These are phyloP conservation scores for Brettanomyces nanus DNA, from an alignment of 805 yeast species.

Conservation along the genomic window DNA sequence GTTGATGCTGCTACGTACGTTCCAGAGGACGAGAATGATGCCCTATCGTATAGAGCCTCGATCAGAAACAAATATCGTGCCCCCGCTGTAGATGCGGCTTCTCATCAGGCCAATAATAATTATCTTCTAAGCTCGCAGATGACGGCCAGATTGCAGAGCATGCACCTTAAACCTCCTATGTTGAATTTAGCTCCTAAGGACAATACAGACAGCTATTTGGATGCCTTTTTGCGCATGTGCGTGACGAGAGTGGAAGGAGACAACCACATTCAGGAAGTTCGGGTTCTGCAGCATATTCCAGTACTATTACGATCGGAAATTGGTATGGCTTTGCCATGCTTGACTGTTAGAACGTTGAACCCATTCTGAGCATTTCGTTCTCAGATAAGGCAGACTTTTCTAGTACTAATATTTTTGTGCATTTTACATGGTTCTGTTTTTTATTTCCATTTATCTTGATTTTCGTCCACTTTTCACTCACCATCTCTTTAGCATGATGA, in stretches of 20 bases:
- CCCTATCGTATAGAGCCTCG: slow-evolving; percentile 67
- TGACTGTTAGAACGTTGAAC: slow-evolving; percentile 84
- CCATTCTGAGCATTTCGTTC: slow-evolving; percentile 44
- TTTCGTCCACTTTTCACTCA: too few species aligned
- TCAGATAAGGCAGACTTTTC: too few species aligned
- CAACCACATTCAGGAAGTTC: slow-evolving; percentile 68
- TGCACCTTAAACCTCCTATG: slow-evolving; percentile 31
- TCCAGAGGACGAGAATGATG: slow-evolving; percentile 83
- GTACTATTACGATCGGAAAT: slow-evolving; percentile 82
- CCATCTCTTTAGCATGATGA: background rate
- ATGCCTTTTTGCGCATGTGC: slow-evolving; percentile 51
- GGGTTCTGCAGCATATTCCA: slow-evolving; percentile 72
- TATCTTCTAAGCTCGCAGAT: slow-evolving; percentile 34
- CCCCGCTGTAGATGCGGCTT: slow-evolving; percentile 67
- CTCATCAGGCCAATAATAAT: slow-evolving; percentile 28
- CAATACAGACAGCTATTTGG: slow-evolving; percentile 29
- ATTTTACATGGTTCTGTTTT: too few species aligned
- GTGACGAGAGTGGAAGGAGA: slow-evolving; percentile 55
- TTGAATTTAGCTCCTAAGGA: slow-evolving; percentile 6
- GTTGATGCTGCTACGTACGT: slow-evolving; percentile 84
- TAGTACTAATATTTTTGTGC: too few species aligned
- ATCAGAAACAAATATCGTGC: slow-evolving; percentile 73
- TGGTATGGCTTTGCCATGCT: slow-evolving; percentile 93
- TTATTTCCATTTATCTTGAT: too few species aligned
- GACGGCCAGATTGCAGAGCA: slow-evolving; percentile 36